These are phyloP conservation scores for Gloeostereum incarnatum DNA, from an alignment of 768 basidiomycete species.

Conservation along the genomic window DNA sequence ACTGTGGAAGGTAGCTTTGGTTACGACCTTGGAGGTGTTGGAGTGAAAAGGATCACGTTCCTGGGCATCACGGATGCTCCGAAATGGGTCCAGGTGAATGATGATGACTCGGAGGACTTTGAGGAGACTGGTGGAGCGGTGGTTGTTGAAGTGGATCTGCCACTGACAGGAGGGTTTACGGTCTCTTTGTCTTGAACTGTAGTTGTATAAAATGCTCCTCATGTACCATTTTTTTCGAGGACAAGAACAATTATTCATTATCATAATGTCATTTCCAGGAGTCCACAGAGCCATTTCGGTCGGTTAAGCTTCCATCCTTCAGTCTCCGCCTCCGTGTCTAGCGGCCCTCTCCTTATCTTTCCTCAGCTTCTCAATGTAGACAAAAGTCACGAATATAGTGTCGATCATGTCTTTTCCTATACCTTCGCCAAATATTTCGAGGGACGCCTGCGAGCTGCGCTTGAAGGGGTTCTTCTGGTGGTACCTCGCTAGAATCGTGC, in stretches of 20 bases:
- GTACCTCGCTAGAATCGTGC: slow-evolving; percentile 13
- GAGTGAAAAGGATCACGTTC: slow-evolving; percentile 25
- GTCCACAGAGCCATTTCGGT: too few relatives aligned
- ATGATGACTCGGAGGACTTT: slow-evolving; percentile 27
- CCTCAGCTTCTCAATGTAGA: slow-evolving; percentile 18
- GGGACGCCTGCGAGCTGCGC: slow-evolving; percentile 6
- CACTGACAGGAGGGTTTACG: slow-evolving; percentile 24
- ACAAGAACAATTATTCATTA: too few relatives aligned
- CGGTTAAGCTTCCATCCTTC: too few relatives aligned
- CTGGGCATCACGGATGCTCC: slow-evolving; percentile 24
- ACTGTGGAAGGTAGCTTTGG: slow-evolving; percentile 27
- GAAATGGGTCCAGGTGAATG: slow-evolving; percentile 8
- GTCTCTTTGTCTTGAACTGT: slow-evolving; percentile 13
- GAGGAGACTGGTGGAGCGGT: slow-evolving; percentile 31
- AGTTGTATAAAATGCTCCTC: too few relatives aligned
- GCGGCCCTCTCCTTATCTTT: slow-evolving; percentile 13
- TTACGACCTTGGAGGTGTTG: slow-evolving; percentile 26
- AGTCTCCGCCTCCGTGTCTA: not conserved
- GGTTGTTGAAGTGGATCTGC: slow-evolving; percentile 28
- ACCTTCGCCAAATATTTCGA: slow-evolving; percentile 15
- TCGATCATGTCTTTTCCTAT: slow-evolving; percentile 17
- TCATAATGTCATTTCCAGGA: too few relatives aligned
- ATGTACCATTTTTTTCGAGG: too few relatives aligned
- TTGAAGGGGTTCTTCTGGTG: slow-evolving; percentile 8
- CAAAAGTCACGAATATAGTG: slow-evolving; percentile 18